phyloP scores from a whole-genome alignment of 2,329 filamentous ascomycete species.

The Bipolaris cookei region DNA sequence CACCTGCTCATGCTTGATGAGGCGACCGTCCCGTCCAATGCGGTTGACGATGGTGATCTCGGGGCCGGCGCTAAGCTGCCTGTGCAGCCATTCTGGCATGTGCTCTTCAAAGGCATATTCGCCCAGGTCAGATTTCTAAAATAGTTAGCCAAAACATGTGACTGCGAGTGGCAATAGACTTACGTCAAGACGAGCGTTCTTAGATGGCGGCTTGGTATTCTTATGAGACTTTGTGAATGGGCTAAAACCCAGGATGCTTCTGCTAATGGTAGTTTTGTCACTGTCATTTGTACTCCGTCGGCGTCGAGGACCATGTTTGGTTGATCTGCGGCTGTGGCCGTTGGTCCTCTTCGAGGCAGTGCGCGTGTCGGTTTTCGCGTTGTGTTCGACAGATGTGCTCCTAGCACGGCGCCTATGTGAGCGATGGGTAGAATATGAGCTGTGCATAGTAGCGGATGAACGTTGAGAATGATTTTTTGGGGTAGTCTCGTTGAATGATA shows the following conservation, averaged over 20 bases:
- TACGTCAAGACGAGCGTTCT: slow-evolving; percentile 46
- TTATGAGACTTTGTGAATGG: slow-evolving; percentile 39
- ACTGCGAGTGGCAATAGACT: slow-evolving; percentile 13
- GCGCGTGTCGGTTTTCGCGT: slow-evolving; percentile 28
- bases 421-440: slow-evolving; percentile 20
- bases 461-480: slow-evolving; percentile 44
- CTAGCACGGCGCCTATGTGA: slow-evolving; percentile 21
- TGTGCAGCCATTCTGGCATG: slow-evolving; percentile 54
- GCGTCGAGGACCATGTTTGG: slow-evolving; percentile 31
- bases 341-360: slow-evolving; percentile 26
- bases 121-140: slow-evolving; percentile 54
- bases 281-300: slow-evolving; percentile 38
- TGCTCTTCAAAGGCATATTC: slow-evolving; percentile 55
- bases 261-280: slow-evolving; percentile 45
- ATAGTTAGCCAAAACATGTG: slow-evolving; percentile 20
- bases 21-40: slow-evolving; percentile 52
- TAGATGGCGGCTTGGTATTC: slow-evolving; percentile 37
- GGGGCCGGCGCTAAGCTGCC: slow-evolving; percentile 51
- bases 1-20: slow-evolving; percentile 51
- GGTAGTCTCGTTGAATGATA: slow-evolving; percentile 47
- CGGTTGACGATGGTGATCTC: slow-evolving; percentile 49
- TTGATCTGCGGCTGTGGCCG: slow-evolving; percentile 28
- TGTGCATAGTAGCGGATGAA: slow-evolving; percentile 42
- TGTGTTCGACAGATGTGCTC: slow-evolving; percentile 33
- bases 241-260: slow-evolving; percentile 46